phyloP scores from a whole-genome alignment of 2,329 filamentous ascomycete genomes.

The Fonsecaea monophora region DNA sequence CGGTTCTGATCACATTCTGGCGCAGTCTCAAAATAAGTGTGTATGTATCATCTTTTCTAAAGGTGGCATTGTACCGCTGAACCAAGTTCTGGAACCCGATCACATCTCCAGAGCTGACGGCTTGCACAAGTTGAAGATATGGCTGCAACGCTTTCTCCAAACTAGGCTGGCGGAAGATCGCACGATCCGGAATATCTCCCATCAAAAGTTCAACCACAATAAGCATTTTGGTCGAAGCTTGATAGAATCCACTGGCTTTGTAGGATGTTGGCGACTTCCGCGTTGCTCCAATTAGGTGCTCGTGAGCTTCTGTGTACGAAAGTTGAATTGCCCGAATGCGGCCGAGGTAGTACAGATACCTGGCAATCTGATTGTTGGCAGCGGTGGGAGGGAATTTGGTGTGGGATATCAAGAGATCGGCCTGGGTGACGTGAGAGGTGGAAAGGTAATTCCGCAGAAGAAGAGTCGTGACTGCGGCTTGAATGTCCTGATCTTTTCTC shows the following conservation, averaged over 20 bases:
- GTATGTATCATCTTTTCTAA: constrained; percentile 93
- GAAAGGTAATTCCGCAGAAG: constrained; percentile 94
- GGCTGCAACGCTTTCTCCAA: constrained; percentile 88
- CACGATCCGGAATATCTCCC: constrained; percentile 96
- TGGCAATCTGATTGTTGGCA: constrained; percentile 96
- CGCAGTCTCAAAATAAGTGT: constrained; percentile 91
- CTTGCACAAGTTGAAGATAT: constrained; percentile 92
- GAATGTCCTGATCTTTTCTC: constrained; percentile 95
- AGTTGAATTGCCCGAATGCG: constrained; percentile 96
- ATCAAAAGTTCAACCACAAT: constrained; percentile 96
- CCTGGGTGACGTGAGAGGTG: constrained; percentile 95
- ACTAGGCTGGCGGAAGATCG: constrained; percentile 86
- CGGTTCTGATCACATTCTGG: constrained; percentile 99
- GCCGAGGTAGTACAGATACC: constrained; percentile 96
- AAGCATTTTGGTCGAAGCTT: constrained; percentile 94
- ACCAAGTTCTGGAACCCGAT: constrained; percentile 91
- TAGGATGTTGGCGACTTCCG: constrained; percentile 91
- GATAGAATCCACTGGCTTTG: constrained; percentile 91
- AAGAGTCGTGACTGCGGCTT: constrained; percentile 92
- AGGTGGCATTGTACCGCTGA: constrained; percentile 78
- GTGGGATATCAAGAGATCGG: constrained; percentile 92
- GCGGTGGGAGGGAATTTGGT: constrained; percentile 93
- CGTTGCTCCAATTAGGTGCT: constrained; percentile 89
- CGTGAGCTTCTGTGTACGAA: constrained; percentile 94
- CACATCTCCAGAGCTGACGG: constrained; percentile 93